These are phyloP conservation scores for Quercus suber DNA, from an alignment of 306 rosid species.

Conservation along the genomic window DNA sequence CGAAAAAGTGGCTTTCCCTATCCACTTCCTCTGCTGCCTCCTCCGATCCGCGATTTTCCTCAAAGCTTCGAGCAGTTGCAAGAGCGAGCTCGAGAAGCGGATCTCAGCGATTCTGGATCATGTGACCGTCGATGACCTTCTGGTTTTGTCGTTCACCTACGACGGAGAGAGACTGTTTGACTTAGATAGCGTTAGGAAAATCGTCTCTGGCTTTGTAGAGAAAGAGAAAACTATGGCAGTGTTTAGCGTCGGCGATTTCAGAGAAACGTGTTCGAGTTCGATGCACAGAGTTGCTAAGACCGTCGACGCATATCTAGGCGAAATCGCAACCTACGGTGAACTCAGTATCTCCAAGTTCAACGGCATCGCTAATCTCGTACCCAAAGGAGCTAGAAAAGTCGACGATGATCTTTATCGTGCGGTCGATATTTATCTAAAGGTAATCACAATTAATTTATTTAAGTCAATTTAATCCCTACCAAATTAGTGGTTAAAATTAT, in stretches of 20 bases:
- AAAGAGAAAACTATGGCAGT: constrained; percentile 66
- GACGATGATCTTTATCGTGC: constrained; percentile 86
- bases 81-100: constrained; percentile 67
- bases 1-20: constrained; percentile 70
- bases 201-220: constrained; percentile 61
- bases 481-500: no score
- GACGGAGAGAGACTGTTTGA: constrained; percentile 84
- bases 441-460: neutral
- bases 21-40: constrained; percentile 86
- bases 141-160: constrained; percentile 64
- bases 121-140: constrained; percentile 67
- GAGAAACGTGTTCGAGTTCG: constrained; percentile 47
- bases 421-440: constrained; percentile 77
- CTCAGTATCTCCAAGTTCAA: constrained; percentile 71
- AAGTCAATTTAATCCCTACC: no score
- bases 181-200: constrained; percentile 66
- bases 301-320: constrained; percentile 52
- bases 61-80: constrained; percentile 46
- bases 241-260: constrained; percentile 47
- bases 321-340: constrained; percentile 55
- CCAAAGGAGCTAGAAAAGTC: constrained; percentile 59
- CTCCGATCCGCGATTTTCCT: constrained; percentile 74
- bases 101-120: constrained; percentile 63
- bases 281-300: constrained; percentile 62
- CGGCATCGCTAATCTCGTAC: constrained; percentile 58